phyloP scores from a whole-genome alignment of 2,329 filamentous ascomycete species.

The Ophiostoma sp. region DNA sequence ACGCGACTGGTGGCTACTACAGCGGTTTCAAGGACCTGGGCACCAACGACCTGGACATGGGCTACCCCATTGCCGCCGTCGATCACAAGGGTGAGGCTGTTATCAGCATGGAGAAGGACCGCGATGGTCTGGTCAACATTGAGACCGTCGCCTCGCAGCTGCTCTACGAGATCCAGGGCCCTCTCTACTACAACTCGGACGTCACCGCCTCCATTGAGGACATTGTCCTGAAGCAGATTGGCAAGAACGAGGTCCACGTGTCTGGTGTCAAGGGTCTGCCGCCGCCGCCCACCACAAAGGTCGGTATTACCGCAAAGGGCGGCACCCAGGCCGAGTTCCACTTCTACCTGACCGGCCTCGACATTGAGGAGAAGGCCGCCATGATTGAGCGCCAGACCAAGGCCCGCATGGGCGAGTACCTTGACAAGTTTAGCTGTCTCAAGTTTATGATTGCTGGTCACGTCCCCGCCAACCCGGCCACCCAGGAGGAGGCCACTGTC shows the following conservation, averaged over 20 bases:
- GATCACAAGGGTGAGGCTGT: constrained; percentile 41
- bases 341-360: constrained; percentile 31
- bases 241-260: constrained; percentile 37
- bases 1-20: constrained; percentile 50
- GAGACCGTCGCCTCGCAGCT: constrained; percentile 34
- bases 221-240: constrained; percentile 47
- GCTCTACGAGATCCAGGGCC: constrained; percentile 43
- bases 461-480: constrained; percentile 32
- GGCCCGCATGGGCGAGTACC: constrained; percentile 22
- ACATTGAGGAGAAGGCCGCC: constrained; percentile 31
- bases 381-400: constrained; percentile 31
- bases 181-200: constrained; percentile 40
- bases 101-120: constrained; percentile 34
- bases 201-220: constrained; percentile 37
- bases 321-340: constrained; percentile 34
- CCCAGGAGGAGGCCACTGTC: constrained; percentile 39
- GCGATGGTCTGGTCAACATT: constrained; percentile 30
- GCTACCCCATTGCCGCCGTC: constrained; percentile 53
- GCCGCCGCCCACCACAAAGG: constrained; percentile 39
- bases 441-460: constrained; percentile 33
- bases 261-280: constrained; percentile 39
- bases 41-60: constrained; percentile 45
- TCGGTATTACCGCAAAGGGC: constrained; percentile 42
- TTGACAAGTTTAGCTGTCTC: constrained; percentile 36
- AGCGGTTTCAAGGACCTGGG: constrained; percentile 46